Base-by-base conservation (phyloP, 2,329 filamentous ascomycete species). In the Trichoderma guizhouense region DNA sequence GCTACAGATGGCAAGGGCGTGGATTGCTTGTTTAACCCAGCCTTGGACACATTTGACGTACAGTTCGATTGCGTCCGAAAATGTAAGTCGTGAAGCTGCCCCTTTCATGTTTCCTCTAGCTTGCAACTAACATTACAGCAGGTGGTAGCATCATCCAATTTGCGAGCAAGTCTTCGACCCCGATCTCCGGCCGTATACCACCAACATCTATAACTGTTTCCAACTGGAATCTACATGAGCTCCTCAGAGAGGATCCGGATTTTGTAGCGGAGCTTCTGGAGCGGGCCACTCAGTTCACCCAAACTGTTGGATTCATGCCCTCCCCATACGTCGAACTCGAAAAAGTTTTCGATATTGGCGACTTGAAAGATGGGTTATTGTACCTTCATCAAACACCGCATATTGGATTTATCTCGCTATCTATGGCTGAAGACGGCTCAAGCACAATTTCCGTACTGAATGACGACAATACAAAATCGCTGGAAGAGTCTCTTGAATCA, bases 1-100 rank as follows among this genome's bases (percentile, higher is more conserved):
- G 68, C 79, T 21, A 85, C 83, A 1, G 73, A 72, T 15, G 77
- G 75, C 3, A 74, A 73, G 34, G 81, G 81, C 14, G 76, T 86
- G 2, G 83, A 87, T 58, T 72, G 86, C 4, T 78, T 87, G 2
- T 85, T 86, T 66, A 85, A 86, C 73, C 79, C 85, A 0, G 83
- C 85, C 0, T 81, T 81, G 62, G 75, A 79, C 9, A 74, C 81
- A 43, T 66, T 80, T 5, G 78, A 80, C 3, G 71, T 76, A 4
- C 81, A 78, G 69, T 74, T 79, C 15, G 75, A 78, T 51, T 84
- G 82, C 55, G 78, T 84, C 28, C 78, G 79, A 43, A 76, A 73
- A 28, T 79, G 83, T 81, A 78, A 76, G 81, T 77, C 15, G 18
- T 26, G 32, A 43, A 11, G 11, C 12, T 21, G 26, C 14, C 7